Conservation (phyloP, 129 eudicot genomes). For the Arctium minus region DNA sequence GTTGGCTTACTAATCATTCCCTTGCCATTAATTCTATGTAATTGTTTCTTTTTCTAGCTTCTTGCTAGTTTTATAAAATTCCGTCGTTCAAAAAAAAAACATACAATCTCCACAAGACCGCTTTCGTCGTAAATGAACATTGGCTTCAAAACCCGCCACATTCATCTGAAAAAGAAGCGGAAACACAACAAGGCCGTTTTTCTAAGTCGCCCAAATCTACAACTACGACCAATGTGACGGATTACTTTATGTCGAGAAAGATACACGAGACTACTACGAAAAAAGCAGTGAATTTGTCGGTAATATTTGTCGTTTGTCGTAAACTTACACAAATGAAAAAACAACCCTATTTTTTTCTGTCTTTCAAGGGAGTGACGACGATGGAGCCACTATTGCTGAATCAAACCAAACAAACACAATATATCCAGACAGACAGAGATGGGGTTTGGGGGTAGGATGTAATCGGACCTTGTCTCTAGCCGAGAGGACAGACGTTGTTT, state of each 20-base stretch:
- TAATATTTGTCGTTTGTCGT: neutral
- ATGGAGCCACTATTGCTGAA: neutral
- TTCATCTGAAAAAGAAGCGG: neutral
- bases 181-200: neutral
- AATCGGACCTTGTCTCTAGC: neutral
- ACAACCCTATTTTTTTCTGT: neutral
- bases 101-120: neutral
- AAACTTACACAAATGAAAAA: neutral
- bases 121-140: neutral
- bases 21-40: too few relatives aligned
- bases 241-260: neutral
- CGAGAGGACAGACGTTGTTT: neutral
- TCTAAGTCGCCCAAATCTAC: neutral
- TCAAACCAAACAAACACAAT: neutral
- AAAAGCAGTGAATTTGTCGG: neutral
- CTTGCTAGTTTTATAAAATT: too few relatives aligned
- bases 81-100: too few relatives aligned
- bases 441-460: neutral
- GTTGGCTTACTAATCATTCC: too few relatives aligned
- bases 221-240: neutral
- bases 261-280: neutral
- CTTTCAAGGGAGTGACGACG: neutral
- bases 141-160: neutral
- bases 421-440: neutral
- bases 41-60: too few relatives aligned